phyloP scores from a whole-genome alignment of 352 stramenopile genomes.

The Phytophthora citrophthora region DNA sequence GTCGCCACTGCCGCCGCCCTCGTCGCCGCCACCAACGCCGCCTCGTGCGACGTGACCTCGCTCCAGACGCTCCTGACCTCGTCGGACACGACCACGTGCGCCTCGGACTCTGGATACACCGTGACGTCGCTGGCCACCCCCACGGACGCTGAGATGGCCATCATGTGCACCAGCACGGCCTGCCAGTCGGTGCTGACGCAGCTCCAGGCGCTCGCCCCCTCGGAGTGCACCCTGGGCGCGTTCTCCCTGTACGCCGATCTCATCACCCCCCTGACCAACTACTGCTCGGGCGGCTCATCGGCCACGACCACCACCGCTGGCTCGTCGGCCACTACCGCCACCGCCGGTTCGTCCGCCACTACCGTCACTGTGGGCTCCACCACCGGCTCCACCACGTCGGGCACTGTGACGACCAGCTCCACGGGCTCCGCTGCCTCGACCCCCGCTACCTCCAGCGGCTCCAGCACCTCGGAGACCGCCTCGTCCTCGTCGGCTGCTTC shows the following conservation, averaged over 20 bases:
- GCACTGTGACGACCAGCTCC: slow-evolving; percentile 12
- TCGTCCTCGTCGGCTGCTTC: slow-evolving; percentile 22
- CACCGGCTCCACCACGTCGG: slow-evolving; percentile 10
- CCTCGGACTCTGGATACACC: slow-evolving; percentile 37
- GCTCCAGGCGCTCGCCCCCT: slow-evolving; percentile 30
- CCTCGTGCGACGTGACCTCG: slow-evolving; percentile 35
- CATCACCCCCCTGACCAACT: slow-evolving; percentile 26
- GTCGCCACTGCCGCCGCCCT: slow-evolving; percentile 21
- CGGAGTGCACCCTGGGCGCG: slow-evolving; percentile 39
- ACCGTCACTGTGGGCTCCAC: slow-evolving; percentile 13
- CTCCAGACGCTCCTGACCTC: slow-evolving; percentile 32
- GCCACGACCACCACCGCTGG: neutral
- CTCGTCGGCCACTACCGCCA: slow-evolving; percentile 15
- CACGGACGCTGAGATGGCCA: slow-evolving; percentile 25
- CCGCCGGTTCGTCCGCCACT: slow-evolving; percentile 7
- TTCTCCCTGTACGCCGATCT: slow-evolving; percentile 44
- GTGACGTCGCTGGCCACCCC: slow-evolving; percentile 40
- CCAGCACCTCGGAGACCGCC: slow-evolving; percentile 12
- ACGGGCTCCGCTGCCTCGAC: slow-evolving; percentile 17
- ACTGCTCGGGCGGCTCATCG: slow-evolving; percentile 24
- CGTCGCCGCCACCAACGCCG: slow-evolving; percentile 30
- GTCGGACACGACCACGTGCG: slow-evolving; percentile 30
- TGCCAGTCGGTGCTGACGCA: slow-evolving; percentile 38
- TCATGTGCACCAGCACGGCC: slow-evolving; percentile 40
- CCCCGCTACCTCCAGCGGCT: slow-evolving; percentile 18